A percentile compares a stretch with the other conserved stretches of the same genome.
These are phyloP conservation scores for Paraleonurus japonicus DNA, from an alignment of 257 asterid genomes.

Conservation along the genomic window DNA sequence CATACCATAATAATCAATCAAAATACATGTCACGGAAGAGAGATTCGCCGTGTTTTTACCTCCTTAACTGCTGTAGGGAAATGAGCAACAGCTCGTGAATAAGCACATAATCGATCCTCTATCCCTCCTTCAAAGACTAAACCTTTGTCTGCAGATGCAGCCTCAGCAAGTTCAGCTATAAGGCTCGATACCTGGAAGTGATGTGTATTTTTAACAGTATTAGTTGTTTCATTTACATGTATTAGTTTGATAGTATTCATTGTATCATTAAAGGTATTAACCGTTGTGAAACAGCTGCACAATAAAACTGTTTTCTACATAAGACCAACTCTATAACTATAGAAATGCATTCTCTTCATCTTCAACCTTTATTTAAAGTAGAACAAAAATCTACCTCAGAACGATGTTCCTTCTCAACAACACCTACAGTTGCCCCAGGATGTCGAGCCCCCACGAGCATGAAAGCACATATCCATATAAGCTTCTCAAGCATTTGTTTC, in stretches of 20 bases:
- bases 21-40: not conserved
- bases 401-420: constrained; percentile 77
- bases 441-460: constrained; percentile 99
- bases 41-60: constrained; percentile 40
- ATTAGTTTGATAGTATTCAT: no score
- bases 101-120: constrained; percentile 89
- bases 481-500: constrained; percentile 97
- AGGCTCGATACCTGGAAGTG: constrained; percentile 67
- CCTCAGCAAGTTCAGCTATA: constrained; percentile 76
- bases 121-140: constrained; percentile 68
- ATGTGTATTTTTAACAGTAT: no score
- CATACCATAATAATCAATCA: not conserved
- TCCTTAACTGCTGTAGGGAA: constrained; percentile 98
- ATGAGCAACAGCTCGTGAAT: constrained; percentile 89
- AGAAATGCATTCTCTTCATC: not conserved
- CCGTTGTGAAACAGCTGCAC: no score
- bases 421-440: constrained; percentile 94
- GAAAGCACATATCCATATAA: constrained; percentile 97
- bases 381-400: constrained; percentile 56
- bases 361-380: not conserved
- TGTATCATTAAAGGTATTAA: not conserved
- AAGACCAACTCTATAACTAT: not conserved
- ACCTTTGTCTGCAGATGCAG: constrained; percentile 83
- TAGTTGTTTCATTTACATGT: not conserved
- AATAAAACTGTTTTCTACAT: no score